Evolutionary conservation across 2,329 filamentous ascomycete species (phyloP), one percentile per base, ranked within the genome.

Genomic region (Penicillium sp.): DNA sequence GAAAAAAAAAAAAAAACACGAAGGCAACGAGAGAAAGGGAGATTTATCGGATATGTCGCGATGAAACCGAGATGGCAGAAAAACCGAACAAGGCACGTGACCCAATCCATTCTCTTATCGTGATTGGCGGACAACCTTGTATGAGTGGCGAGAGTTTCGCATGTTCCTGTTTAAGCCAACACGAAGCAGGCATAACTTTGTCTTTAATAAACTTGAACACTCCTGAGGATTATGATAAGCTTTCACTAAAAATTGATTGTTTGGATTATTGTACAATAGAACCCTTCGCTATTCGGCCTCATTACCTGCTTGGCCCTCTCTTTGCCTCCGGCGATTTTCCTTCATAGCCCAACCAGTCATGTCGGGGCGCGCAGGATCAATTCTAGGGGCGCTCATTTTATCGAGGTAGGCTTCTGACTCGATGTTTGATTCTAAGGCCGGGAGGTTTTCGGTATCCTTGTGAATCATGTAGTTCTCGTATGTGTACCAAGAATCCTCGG

Each of bases 391-490:
- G 68, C 84, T 86, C 70, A 89, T 86, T 9, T 77, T 78, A 71
- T 89, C 86, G 49, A 89, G 74, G 70, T 86, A 89, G 50, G 84
- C 77, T 53, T 82, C 80, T 61, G 85, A 81, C 57, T 79, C 79
- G 68, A 88, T 82, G 7, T 76, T 76, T 35, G 84, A 83, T 57
- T 80, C 76, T 21, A 89, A 74, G 52, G 79, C 76, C 4, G 79
- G 75, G 2, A 79, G 77, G 1, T 70, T 70, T 9, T 76, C 74
- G 3, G 76, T 65, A 12, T 80, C 73, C 42, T 78, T 71, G 49
- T 76, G 79, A 62, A 90, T 88, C 62, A 96, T 83, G 61, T 86
- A 88, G 64, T 89, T 85, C 57, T 88, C 83, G 73, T 92, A 96
- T 33, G 87, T 82, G 31, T 85, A 83, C 85, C 90, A 96, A 4